These are phyloP conservation scores for Jaenimonas drosophilae DNA, from an alignment of 208 protist species.

Conservation along the genomic window DNA sequence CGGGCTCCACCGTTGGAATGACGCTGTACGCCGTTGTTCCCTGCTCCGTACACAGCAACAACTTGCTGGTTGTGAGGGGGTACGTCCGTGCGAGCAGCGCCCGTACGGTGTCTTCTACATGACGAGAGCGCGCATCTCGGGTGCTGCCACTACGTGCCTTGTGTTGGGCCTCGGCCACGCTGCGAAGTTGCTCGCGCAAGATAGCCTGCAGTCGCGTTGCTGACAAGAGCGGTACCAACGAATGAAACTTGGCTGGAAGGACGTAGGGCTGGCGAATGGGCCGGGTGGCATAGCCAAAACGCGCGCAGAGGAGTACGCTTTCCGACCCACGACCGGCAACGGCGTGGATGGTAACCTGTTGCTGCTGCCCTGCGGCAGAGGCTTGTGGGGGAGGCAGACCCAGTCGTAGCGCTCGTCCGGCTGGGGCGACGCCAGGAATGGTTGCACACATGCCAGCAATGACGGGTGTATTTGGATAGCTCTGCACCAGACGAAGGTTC, in stretches of 20 bases:
- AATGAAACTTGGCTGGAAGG: slow-evolving; percentile 37
- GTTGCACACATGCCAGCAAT: slow-evolving; percentile 33
- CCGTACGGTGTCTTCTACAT: slow-evolving; percentile 9
- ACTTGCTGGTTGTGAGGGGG: slow-evolving; percentile 12
- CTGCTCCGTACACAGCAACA: slow-evolving; percentile 58
- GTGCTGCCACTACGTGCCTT: no score
- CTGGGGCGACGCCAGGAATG: slow-evolving; percentile 9
- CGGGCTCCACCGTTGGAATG: slow-evolving; percentile 36
- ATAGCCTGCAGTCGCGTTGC: slow-evolving; percentile 29
- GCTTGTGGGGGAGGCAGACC: background rate
- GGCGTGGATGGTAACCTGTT: slow-evolving; percentile 47
- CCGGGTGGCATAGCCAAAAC: slow-evolving; percentile 65
- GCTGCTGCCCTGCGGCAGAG: slow-evolving; percentile 20
- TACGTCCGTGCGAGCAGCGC: slow-evolving; percentile 1
- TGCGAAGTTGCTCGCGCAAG: slow-evolving; percentile 27
- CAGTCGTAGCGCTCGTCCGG: no score
- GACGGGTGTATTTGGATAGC: slow-evolving; percentile 57
- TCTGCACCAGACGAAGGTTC: slow-evolving; percentile 54
- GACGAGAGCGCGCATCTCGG: no score
- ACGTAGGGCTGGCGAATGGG: no score
- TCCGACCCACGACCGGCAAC: slow-evolving; percentile 54
- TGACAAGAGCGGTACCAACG: slow-evolving; percentile 35
- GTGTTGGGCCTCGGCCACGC: no score
- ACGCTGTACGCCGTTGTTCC: slow-evolving; percentile 49
- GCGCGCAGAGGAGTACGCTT: slow-evolving; percentile 49